Conservation (phyloP, 169 alveolate species). For the Theileria parva region DNA sequence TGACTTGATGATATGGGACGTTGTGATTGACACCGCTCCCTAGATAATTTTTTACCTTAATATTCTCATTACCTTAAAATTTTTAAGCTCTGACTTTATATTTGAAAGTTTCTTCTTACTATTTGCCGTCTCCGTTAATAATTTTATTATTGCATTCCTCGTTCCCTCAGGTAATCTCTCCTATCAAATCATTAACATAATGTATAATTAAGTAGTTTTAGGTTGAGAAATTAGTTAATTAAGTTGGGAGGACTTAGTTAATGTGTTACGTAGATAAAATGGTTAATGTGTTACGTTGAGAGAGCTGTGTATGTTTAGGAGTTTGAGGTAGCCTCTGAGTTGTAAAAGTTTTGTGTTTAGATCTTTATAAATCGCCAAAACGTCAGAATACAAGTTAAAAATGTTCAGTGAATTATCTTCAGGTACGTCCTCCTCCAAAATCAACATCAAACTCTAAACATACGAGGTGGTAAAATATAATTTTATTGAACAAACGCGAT, state of each 20-base stretch:
- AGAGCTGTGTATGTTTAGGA: conserved; percentile 34
- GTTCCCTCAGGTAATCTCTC: conserved; percentile 65
- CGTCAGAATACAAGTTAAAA: conserved; percentile 17
- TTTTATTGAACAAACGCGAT: conserved; percentile 19
- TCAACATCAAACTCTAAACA: conserved; percentile 14
- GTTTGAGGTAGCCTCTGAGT: conserved; percentile 53
- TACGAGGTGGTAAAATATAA: not conserved
- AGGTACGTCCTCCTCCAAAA: not conserved
- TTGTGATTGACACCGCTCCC: conserved; percentile 5
- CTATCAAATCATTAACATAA: conserved; percentile 12
- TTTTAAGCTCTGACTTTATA: conserved; percentile 16
- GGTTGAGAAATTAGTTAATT: not conserved
- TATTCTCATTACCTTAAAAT: conserved; percentile 10
- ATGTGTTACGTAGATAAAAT: too few relatives aligned
- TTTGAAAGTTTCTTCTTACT: conserved; percentile 46
- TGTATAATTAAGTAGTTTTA: too few relatives aligned
- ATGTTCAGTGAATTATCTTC: conserved; percentile 12
- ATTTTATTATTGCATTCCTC: not conserved
- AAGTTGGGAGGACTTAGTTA: too few relatives aligned
- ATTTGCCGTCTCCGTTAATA: conserved; percentile 18
- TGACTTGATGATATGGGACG: conserved; percentile 22
- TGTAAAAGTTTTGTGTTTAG: conserved; percentile 27
- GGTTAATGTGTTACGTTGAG: conserved; percentile 52
- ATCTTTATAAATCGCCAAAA: conserved; percentile 28
- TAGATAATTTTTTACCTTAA: not conserved